These are phyloP conservation scores for Rhododendron griersonianum DNA, from an alignment of 148 eudicot genomes.

Conservation along the genomic window DNA sequence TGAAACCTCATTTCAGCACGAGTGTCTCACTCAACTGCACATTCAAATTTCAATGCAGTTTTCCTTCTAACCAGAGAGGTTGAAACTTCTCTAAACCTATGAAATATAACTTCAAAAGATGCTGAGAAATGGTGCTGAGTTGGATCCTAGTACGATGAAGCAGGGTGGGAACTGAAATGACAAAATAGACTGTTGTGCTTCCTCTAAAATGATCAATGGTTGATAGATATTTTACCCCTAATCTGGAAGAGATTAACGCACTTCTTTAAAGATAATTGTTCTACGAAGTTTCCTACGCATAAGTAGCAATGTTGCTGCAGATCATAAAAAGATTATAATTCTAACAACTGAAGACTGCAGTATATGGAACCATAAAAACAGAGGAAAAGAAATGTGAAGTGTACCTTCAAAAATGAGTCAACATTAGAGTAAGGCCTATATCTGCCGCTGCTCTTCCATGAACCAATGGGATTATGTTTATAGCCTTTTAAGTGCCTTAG, in stretches of 20 bases:
- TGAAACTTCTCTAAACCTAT: neutral
- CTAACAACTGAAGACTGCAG: neutral
- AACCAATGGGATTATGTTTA: conserved; percentile 40
- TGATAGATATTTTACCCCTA: neutral
- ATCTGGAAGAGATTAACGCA: neutral
- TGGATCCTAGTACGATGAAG: neutral
- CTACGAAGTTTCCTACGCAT: neutral
- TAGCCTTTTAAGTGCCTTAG: conserved; percentile 32
- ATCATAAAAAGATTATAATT: neutral
- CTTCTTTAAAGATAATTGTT: neutral
- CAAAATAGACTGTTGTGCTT: neutral
- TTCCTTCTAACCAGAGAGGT: neutral
- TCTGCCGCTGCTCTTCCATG: conserved; percentile 59
- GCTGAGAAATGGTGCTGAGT: neutral
- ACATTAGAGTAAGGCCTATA: conserved; percentile 70
- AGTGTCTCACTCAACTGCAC: neutral
- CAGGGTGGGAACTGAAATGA: neutral
- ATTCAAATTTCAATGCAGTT: neutral
- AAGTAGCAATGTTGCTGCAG: neutral
- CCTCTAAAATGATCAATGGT: neutral
- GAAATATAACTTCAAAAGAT: neutral
- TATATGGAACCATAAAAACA: neutral
- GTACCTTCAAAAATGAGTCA: conserved; percentile 66
- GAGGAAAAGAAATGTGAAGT: neutral
- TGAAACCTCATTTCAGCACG: neutral